These are phyloP conservation scores for Sextonia rubra DNA, from an alignment of 164 flowering plant species.

Conservation along the genomic window DNA sequence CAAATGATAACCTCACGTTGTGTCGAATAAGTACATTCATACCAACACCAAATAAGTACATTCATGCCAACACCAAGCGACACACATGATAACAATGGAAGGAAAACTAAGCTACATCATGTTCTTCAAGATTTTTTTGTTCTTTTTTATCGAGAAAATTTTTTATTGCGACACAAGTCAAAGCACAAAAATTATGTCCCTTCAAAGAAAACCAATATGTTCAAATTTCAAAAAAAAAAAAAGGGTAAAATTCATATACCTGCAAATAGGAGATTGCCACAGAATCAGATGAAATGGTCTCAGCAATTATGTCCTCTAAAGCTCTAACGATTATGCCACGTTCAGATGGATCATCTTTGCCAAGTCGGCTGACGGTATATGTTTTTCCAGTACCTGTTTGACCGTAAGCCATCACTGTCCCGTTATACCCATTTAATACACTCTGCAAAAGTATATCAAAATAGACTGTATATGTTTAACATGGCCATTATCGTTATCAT, in stretches of 20 bases:
- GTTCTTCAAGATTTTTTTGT: neutral
- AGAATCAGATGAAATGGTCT: slow-evolving; percentile 37
- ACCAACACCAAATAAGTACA: no score
- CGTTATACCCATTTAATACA: slow-evolving; percentile 88
- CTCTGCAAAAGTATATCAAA: slow-evolving; percentile 61
- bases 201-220: neutral
- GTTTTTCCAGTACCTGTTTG: slow-evolving; percentile 99
- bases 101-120: neutral
- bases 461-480: slow-evolving; percentile 4
- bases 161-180: no score
- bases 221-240: neutral
- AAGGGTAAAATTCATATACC: slow-evolving; percentile 32
- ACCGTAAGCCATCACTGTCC: slow-evolving; percentile 98
- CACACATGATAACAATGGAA: no score
- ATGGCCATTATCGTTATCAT: neutral
- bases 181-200: no score
- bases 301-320: slow-evolving; percentile 68
- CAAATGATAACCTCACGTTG: no score
- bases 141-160: no score
- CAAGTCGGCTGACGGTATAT: slow-evolving; percentile 76
- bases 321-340: slow-evolving; percentile 96
- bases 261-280: slow-evolving; percentile 82
- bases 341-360: slow-evolving; percentile 79
- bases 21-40: no score
- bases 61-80: no score